phyloP scores from a whole-genome alignment of 805 yeast genomes.

The Metschnikowia proteae region DNA sequence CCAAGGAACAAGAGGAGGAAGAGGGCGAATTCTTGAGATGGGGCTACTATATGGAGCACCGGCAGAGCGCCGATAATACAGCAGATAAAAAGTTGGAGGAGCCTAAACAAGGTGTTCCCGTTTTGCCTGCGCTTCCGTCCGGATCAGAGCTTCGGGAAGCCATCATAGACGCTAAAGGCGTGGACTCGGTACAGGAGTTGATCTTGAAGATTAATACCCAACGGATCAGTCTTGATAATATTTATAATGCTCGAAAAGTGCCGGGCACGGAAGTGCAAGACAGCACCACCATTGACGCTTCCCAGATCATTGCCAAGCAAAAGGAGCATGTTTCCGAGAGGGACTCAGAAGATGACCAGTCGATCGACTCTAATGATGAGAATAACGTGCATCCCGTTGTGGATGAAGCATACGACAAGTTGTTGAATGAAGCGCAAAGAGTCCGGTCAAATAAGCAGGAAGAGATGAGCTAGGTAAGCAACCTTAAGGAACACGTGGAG shows the following conservation, averaged over 20 bases:
- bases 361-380: conserved; percentile 29
- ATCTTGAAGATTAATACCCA: conserved; percentile 62
- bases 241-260: conserved; percentile 28
- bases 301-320: not conserved
- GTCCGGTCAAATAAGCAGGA: conserved; percentile 50
- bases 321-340: conserved; percentile 1
- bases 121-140: conserved; percentile 45
- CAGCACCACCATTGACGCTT: not conserved
- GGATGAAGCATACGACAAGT: conserved; percentile 70
- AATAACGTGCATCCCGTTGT: conserved; percentile 42
- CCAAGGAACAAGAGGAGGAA: conserved; percentile 78
- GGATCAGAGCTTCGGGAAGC: conserved; percentile 55
- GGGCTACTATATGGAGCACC: conserved; percentile 76
- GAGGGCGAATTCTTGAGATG: conserved; percentile 90
- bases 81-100: conserved; percentile 6
- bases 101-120: conserved; percentile 21
- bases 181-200: conserved; percentile 62
- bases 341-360: conserved; percentile 18
- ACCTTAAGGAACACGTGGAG: no score
- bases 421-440: conserved; percentile 62
- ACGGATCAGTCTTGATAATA: conserved; percentile 46
- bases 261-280: conserved; percentile 9
- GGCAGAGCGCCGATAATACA: conserved; percentile 28
- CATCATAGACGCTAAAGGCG: conserved; percentile 72
- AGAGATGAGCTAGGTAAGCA: not conserved